A percentile compares a stretch with the other conserved stretches of the same genome.
Evolutionary conservation across 192 early-diverging fungal genomes (phyloP).

Genomic region (Entomortierella chlamydospora): DNA sequence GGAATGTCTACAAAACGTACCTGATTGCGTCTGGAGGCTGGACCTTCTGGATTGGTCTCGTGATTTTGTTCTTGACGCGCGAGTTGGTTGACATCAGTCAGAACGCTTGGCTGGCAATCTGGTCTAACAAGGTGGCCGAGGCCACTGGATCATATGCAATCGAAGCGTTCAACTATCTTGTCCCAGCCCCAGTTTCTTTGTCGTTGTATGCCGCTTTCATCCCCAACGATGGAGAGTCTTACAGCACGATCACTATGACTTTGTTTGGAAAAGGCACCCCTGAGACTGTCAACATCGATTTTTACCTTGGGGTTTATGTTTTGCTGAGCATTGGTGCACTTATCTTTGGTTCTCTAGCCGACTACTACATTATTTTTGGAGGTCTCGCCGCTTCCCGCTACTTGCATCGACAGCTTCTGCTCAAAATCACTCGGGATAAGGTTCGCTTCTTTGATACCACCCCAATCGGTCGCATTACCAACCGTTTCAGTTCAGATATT

Average conservation of each 20-base stretch:
- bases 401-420: conserved; percentile 68
- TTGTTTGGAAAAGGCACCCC: conserved; percentile 28
- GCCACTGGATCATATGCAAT: conserved; percentile 36
- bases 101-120: conserved; percentile 65
- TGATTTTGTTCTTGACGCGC: conserved; percentile 57
- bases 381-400: conserved; percentile 68
- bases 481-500: conserved; percentile 91
- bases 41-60: conserved; percentile 70
- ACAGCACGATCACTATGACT: conserved; percentile 32
- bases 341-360: conserved; percentile 52
- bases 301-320: conserved; percentile 74
- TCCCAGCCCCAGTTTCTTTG: conserved; percentile 24
- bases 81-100: conserved; percentile 65
- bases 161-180: conserved; percentile 21
- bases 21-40: conserved; percentile 74
- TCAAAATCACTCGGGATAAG: conserved; percentile 71
- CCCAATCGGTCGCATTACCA: conserved; percentile 85
- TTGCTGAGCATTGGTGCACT: conserved; percentile 62
- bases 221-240: not conserved
- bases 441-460: conserved; percentile 92
- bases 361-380: conserved; percentile 58
- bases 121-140: conserved; percentile 39
- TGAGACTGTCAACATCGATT: conserved; percentile 61
- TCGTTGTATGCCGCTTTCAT: conserved; percentile 30
- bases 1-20: conserved; percentile 83